phyloP scores from a whole-genome alignment of 371 early-diverging fungal genomes.

The Mucor sp. region DNA sequence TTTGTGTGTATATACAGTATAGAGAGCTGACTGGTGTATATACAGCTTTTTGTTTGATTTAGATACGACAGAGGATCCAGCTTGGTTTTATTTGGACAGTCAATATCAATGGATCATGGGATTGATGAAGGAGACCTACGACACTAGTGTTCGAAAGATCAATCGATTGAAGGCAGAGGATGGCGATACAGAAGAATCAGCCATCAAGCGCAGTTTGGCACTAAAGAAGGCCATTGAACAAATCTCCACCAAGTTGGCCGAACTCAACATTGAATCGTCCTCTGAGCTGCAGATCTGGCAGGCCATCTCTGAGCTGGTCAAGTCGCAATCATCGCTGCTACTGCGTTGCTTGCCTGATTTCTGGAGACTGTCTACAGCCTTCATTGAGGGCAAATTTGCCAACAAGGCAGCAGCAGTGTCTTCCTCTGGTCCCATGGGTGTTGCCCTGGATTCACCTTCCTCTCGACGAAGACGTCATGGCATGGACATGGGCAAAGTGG shows the following conservation, averaged over 20 bases:
- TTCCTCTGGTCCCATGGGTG: conserved; percentile 9
- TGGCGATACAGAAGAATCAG: conserved; percentile 33
- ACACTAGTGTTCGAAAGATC: conserved; percentile 52
- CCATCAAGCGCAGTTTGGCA: conserved; percentile 35
- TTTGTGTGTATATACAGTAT: not conserved
- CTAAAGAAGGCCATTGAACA: conserved; percentile 40
- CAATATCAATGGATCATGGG: conserved; percentile 88
- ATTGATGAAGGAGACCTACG: conserved; percentile 69
- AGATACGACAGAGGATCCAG: conserved; percentile 86
- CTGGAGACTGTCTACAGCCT: conserved; percentile 86
- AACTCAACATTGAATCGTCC: conserved; percentile 32
- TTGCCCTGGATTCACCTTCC: conserved; percentile 10
- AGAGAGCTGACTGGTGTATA: not conserved
- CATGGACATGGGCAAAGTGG: conserved; percentile 70
- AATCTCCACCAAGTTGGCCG: conserved; percentile 23
- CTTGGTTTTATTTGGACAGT: conserved; percentile 86
- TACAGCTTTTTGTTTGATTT: conserved; percentile 77
- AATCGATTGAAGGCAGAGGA: conserved; percentile 22
- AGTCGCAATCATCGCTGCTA: conserved; percentile 74
- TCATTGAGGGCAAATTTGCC: conserved; percentile 82
- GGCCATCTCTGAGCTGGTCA: conserved; percentile 67
- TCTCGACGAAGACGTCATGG: conserved; percentile 47
- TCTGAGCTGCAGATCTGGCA: conserved; percentile 71
- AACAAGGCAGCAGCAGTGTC: conserved; percentile 41
- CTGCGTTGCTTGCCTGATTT: conserved; percentile 88